Percentiles rank a stretch among this genome's conserved stretches.
These are phyloP conservation scores for Colletotrichum eleusines DNA, from an alignment of 2,329 filamentous ascomycete genomes.

Conservation along the genomic window DNA sequence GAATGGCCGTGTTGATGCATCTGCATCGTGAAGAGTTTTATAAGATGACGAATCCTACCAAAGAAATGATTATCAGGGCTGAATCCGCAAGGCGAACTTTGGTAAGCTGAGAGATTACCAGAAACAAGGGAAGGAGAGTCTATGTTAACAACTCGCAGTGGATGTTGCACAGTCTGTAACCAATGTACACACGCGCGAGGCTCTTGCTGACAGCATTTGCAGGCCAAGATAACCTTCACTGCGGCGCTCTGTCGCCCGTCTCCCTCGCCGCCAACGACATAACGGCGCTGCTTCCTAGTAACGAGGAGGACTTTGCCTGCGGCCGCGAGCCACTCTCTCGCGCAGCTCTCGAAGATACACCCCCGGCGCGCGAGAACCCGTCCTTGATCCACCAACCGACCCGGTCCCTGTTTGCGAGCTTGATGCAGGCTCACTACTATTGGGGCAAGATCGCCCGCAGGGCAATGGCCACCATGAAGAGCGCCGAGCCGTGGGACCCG, in stretches of 20 bases:
- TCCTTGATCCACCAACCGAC: constrained; percentile 56
- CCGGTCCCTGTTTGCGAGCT: constrained; percentile 66
- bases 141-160: constrained; percentile 54
- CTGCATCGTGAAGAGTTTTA: constrained; percentile 70
- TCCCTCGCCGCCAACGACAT: constrained; percentile 66
- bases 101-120: constrained; percentile 51
- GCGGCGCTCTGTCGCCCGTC: constrained; percentile 63
- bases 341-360: constrained; percentile 66
- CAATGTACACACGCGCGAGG: no score
- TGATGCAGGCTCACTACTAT: constrained; percentile 67
- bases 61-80: constrained; percentile 60
- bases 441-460: constrained; percentile 66
- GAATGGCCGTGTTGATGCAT: constrained; percentile 67
- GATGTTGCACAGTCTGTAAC: constrained; percentile 66
- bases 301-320: constrained; percentile 64
- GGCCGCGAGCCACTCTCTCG: constrained; percentile 62
- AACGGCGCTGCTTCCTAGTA: constrained; percentile 64
- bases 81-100: constrained; percentile 69
- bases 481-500: constrained; percentile 59
- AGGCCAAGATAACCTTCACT: constrained; percentile 69
- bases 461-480: constrained; percentile 59
- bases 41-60: constrained; percentile 54
- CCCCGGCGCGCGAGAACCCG: constrained; percentile 61
- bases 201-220: constrained; percentile 1
- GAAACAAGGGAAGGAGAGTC: background rate